These are phyloP conservation scores for Aphanomyces stellatus DNA, from an alignment of 352 stramenopile species.

Conservation along the genomic window DNA sequence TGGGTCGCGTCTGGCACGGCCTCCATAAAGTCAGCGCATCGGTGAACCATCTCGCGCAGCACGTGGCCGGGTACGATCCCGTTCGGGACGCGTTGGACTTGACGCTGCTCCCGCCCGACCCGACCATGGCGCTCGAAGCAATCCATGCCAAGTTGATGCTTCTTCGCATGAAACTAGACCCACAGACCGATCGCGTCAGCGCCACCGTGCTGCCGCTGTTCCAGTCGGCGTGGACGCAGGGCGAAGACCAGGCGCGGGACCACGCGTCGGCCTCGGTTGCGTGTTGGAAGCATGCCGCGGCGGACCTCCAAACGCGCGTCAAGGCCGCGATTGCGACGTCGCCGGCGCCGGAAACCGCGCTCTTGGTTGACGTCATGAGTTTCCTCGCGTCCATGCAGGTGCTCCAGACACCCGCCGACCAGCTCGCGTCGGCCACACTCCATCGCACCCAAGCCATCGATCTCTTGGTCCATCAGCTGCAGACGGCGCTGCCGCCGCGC, in stretches of 20 bases:
- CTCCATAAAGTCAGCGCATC: constrained; percentile 16
- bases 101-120: constrained; percentile 8
- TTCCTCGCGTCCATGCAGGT: constrained; percentile 1
- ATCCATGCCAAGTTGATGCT: constrained; percentile 15
- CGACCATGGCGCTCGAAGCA: constrained; percentile 19
- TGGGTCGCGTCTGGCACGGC: constrained; percentile 10
- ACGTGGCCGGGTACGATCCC: not conserved
- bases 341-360: not conserved
- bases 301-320: not conserved
- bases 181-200: not conserved
- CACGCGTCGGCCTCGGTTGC: not conserved
- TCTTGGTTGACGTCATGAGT: not conserved
- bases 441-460: not conserved
- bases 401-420: not conserved
- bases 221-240: not conserved
- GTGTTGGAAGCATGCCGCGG: not conserved
- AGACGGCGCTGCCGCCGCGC: not conserved
- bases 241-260: not conserved
- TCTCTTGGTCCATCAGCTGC: not conserved
- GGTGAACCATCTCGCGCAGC: not conserved
- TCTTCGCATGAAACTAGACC: not conserved
- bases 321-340: not conserved
- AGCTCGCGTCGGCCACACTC: not conserved
- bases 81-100: constrained; percentile 13
- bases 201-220: not conserved